phyloP scores from a whole-genome alignment of 83 land plant species.

The Thuja plicata region DNA sequence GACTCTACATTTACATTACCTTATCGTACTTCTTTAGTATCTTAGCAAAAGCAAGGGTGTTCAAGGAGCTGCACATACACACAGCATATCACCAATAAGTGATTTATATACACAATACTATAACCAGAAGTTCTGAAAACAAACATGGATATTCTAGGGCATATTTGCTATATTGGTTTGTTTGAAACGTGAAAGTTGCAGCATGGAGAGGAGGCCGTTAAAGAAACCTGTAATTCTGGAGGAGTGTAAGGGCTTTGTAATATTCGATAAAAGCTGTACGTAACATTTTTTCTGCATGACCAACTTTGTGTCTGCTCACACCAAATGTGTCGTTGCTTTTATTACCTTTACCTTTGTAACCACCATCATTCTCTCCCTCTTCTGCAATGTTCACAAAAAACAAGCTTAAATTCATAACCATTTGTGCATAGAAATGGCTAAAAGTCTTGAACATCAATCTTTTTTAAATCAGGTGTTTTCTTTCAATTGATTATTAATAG shows the following conservation, averaged over 20 bases:
- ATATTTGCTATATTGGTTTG: background rate
- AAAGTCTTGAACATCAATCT: too few species aligned
- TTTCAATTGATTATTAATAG: too few species aligned
- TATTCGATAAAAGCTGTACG: slow-evolving; percentile 34
- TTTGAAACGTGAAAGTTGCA: background rate
- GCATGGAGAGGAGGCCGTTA: background rate
- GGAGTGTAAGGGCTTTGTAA: slow-evolving; percentile 41
- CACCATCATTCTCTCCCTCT: background rate
- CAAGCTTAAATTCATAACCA: too few species aligned
- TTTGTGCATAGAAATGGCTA: too few species aligned
- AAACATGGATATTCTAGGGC: background rate
- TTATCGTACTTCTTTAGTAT: slow-evolving; percentile 55
- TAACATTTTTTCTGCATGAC: slow-evolving; percentile 39
- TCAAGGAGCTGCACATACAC: slow-evolving; percentile 29
- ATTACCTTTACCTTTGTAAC: background rate
- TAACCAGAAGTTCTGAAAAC: background rate
- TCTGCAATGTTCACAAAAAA: background rate
- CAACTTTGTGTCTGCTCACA: background rate
- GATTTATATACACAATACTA: background rate
- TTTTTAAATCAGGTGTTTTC: too few species aligned
- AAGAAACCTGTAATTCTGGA: slow-evolving; percentile 39
- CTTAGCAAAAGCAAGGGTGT: slow-evolving; percentile 42
- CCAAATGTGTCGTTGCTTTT: background rate
- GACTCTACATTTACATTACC: slow-evolving; percentile 18
- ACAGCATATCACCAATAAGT: background rate